Base-by-base conservation (phyloP, 352 stramenopile genomes). In the Phytophthora nicotianae region DNA sequence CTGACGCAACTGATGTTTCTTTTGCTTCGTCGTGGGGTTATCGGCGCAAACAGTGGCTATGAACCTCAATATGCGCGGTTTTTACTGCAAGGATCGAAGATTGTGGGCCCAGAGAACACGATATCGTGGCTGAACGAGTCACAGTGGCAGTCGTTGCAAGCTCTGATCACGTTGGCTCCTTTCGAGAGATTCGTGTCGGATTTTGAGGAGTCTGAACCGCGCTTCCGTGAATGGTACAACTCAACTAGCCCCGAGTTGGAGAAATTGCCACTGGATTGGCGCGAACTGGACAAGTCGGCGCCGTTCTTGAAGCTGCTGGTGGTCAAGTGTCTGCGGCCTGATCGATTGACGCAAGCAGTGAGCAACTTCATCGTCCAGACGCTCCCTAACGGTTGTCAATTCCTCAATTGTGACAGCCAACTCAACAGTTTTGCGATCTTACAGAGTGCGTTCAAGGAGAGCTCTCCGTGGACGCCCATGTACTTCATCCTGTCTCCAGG, bases 401-500 rank as follows among this genome's bases (percentile, higher is more conserved):
- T 95, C 50, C 65, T 96, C 9, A 90, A 90, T 51, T 93, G 86
- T 29, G 77, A 97, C 32, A 70, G 85, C 0, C 97, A 97, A 26
- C 83, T 99, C 37, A 99, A 98, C 67, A 97, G 89, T 55, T 97
- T 97, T 64, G 81, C 97, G 19, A 89, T 99, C 21, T 74, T 99
- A 20, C 81, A 98, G n/a, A 91, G 95, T 46, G 90, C 89, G 2
- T 97, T 98, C 50, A 70, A 76, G 19, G 96, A 99, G 52, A 97
- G 88, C 10, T 98, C 91, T 17, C 90, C 96, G 13, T 95, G 76
- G 65, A 98, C 96, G n/a, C 97, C 97, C 14, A 96, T 99, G 62
- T 99, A 98, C 68, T 99, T 99, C 61, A 97, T 99, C 53, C 72
- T 99, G 42, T 98, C 91, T 40, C 95, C 96, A 4, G 96, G 95